Base-by-base conservation (phyloP, 192 early-diverging fungal genomes). In the Umbelopsis isabellina region DNA sequence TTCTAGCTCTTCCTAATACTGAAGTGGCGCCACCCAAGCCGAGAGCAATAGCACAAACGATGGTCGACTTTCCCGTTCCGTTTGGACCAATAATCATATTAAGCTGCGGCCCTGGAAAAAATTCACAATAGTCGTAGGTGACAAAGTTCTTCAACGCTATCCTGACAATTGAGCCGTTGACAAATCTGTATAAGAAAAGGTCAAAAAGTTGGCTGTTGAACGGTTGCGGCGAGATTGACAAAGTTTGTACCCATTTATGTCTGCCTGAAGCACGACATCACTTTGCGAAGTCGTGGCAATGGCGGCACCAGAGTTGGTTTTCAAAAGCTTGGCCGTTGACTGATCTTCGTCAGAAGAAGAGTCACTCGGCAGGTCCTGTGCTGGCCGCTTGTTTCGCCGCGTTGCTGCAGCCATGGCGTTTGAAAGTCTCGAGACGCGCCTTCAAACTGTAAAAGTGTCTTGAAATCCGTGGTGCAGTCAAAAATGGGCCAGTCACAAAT, bases 71-170 rank as follows among this genome's bases (percentile, higher is more conserved):
- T 51, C 97, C 97, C 0, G 97, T 97, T 9, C 97, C 97, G 75
- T 97, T 98, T 3, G 96, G 93, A 23, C 94, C 96, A 55, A 98
- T 93, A 35, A 98, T 93, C 97, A 99, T 99, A 79, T 99, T 99
- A 76, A 99, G 84, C 70, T 96, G 87, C 0, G 96, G 96, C 0
- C 97, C 97, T 2, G 97, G 96, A 8, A 49, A 74, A 65, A 96
- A 90, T 55, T 95, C 90, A 66, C 92, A 91, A 11, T 78, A 79
- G 69, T 95, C 91, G 78, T 99, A 99, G 0, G 97, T 99, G n/a
- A 99, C 90, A 80, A 99, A 99, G 77, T 96, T 94, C n/a, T 75
- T 87, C 23, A 95, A 80, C 6, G 85, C 78, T 11, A 97, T 89
- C 46, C 89, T 82, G 0, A 94, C 76, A 64, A 97, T 95, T 1